Percentiles rank a stretch among this genome's conserved stretches.
Evolutionary conservation across 805 yeast species (phyloP).

Genomic region (Candida coquimbonensis): DNA sequence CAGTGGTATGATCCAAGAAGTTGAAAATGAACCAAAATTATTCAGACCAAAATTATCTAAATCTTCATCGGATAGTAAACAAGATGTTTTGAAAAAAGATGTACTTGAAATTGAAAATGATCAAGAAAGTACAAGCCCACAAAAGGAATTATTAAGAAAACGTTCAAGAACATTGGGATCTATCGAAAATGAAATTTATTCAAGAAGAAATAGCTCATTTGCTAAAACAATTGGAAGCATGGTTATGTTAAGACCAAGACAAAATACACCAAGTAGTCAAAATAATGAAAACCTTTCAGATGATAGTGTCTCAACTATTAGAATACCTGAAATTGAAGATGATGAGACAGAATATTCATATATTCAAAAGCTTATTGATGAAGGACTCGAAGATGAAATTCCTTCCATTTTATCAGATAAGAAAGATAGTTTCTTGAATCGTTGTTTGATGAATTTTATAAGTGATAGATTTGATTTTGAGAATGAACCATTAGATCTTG

Average conservation of each 20-base stretch:
- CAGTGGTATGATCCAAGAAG: not conserved
- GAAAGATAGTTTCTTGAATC: constrained; percentile 21
- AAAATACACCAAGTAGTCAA: constrained; percentile 8
- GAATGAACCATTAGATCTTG: constrained; percentile 56
- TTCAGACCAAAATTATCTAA: constrained; percentile 10
- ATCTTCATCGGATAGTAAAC: constrained; percentile 13
- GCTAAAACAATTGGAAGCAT: constrained; percentile 32
- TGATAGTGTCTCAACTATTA: constrained; percentile 12
- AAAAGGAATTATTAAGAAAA: constrained; percentile 14
- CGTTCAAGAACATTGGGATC: constrained; percentile 23
- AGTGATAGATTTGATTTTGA: constrained; percentile 38
- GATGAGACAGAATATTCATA: constrained; percentile 25
- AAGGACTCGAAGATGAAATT: constrained; percentile 26
- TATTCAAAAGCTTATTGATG: constrained; percentile 19
- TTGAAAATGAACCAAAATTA: not conserved
- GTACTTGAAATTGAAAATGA: not conserved
- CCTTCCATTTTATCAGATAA: constrained; percentile 25
- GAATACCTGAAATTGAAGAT: constrained; percentile 20
- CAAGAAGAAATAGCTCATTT: constrained; percentile 28
- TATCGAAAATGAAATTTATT: constrained; percentile 18
- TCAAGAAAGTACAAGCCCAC: not conserved
- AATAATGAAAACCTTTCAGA: constrained; percentile 4
- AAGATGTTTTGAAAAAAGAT: not conserved
- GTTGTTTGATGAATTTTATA: constrained; percentile 25
- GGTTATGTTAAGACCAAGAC: constrained; percentile 23